Percentiles rank a stretch among this genome's conserved stretches.
Conservation (phyloP, 257 asterid species). For the Verbena officinalis region DNA sequence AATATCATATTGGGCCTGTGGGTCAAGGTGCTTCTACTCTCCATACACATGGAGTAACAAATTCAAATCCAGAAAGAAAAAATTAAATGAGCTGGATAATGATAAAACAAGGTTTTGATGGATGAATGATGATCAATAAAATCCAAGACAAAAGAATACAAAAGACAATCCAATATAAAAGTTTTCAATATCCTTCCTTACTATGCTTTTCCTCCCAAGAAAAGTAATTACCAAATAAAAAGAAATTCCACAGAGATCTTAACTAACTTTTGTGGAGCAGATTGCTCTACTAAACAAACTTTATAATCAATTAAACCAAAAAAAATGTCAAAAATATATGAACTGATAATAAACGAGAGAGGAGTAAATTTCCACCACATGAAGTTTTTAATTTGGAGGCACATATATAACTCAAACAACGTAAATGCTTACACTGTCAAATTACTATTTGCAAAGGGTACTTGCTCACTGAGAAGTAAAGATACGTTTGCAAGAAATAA, state of each 20-base stretch:
- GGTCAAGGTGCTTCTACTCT: slow-evolving; percentile 19
- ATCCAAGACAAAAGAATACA: not conserved
- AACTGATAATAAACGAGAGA: not conserved
- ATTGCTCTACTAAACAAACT: too few species aligned
- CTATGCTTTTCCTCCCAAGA: too few species aligned
- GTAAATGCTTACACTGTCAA: slow-evolving; percentile 70
- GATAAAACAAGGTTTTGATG: slow-evolving; percentile 19
- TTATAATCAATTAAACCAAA: too few species aligned
- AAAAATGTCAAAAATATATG: too few species aligned
- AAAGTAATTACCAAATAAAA: too few species aligned
- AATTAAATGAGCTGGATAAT: slow-evolving; percentile 19
- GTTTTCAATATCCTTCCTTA: too few species aligned
- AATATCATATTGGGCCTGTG: not conserved
- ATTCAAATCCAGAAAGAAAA: slow-evolving; percentile 5
- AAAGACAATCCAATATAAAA: too few species aligned
- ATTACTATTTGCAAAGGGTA: slow-evolving; percentile 74
- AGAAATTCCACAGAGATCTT: too few species aligned
- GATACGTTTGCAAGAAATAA: slow-evolving; percentile 69
- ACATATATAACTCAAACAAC: slow-evolving; percentile 16
- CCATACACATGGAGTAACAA: slow-evolving; percentile 17
- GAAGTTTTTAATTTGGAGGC: slow-evolving; percentile 9
- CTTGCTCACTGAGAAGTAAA: slow-evolving; percentile 80
- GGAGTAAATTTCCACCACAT: slow-evolving; percentile 8
- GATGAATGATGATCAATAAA: slow-evolving; percentile 15
- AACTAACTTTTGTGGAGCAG: too few species aligned